Evolutionary conservation across 352 stramenopile species (phyloP), one percentile per base, ranked within the genome.

Genomic region (Stephanocyclus meneghinianus): DNA sequence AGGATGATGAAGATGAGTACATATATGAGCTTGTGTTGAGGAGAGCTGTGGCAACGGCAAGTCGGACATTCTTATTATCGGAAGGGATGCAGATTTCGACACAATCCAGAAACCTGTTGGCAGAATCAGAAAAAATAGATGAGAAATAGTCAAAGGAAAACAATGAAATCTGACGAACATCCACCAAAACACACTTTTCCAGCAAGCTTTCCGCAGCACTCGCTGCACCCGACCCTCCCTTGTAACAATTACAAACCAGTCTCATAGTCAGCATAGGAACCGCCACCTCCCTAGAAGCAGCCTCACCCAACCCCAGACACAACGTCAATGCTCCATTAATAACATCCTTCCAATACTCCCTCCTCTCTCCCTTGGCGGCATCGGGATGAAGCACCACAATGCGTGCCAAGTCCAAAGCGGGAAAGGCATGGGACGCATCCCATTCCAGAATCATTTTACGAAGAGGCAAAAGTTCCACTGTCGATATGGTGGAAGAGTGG

Each of bases 351-450:
- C 88, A 93, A 66, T 80, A 85, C 5, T 3, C 56, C 4, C 37
- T 68, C 44, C 81, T 70, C 15, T 65, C 71, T 13, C 26, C 16
- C 1, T 61, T 80, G 18, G 86, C 65, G 3, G 80, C 95, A 75
- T 97, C 91, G 0, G 95, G 95, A 76, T 98, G 96, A 5, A 96
- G 81, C 1, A 97, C 67, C 37, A 95, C 88, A 15, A 98, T 85
- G 7, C 96, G 92, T 35, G 96, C 90, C 73, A 98, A 78, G 86
- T 98, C 96, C 29, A 98, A 84, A 2, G 90, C 93, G 10, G 95
- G 95, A 83, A 98, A 98, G 2, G 91, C 93, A 37, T 94, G 67
- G 10, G 91, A 86, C 0, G 86, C 87, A 4, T 93, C 89, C 93
- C 95, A 97, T 2, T 80, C 71, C 6, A 84, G 67, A 13, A 98